Evolutionary conservation across 208 protist species (phyloP), one percentile per base, ranked within the genome.

Genomic region (Trypanosoma caninum): DNA sequence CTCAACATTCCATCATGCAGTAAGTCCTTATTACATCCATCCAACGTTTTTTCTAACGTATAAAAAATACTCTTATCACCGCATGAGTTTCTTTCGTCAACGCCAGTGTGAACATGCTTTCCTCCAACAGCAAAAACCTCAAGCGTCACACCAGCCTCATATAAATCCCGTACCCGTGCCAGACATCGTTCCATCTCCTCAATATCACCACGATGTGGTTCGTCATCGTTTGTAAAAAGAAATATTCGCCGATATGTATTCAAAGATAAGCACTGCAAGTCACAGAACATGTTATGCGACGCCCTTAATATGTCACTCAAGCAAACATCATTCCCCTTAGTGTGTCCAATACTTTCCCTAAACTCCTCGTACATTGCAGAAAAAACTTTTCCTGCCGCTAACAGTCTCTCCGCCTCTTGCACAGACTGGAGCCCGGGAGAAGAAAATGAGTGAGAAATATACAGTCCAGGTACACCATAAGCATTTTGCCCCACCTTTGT

Each of bases 181-280:
- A 67, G 33, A 64, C 84, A 91, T 41, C 69, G 69, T 23, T 73
- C 40, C 38, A 59, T 51, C 56, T 83, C 72, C 0, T 59, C 18
- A 3, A 38, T n/a, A 50, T 76, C 55, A 22, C 74, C 78, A 3
- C 50, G 22, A 23, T 71, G 82, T 23, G 90, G 90, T 55, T 89
- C 58, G 51, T 87, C 82, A 50, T 91, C 66, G 46, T 93, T 78
- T 34, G 90, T 96, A 58, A 96, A 96, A 47, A 94, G 57, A 52
- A 94, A 90, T 18, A 96, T 69, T 18, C 85, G 81, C 27, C 78
- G 69, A 58, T 80, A 73, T 28, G 58, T 69, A 28, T 87, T 59
- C 18, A 37, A 40, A 6, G 51, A 44, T 3, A 41, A 40, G 20
- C n/a, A n/a, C n/a, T 47, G 60, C 14, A 82, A 23, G 20, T 44